Evolutionary conservation across 1,139 yeast genomes (phyloP), one percentile per base, ranked within the genome.

Genomic region (Debaryomyces robertsiae): DNA sequence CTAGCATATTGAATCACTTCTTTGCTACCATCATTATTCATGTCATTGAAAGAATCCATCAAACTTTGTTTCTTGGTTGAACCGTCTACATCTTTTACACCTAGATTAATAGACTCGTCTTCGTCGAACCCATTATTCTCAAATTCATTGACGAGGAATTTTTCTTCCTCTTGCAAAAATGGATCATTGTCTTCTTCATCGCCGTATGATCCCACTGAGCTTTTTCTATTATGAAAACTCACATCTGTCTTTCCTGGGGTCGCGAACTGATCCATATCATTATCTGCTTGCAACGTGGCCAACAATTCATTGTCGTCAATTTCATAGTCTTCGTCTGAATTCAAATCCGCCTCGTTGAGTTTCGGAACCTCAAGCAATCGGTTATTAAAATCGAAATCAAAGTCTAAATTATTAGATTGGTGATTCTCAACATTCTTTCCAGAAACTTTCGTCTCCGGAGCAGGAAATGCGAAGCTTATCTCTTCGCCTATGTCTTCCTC

Each of bases 401-500:
- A 58, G 40, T 60, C 58, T 35, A 33, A 33, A 17, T 33, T 33
- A 22, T 25, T 25, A 5, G 11, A 4, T 10, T n/a, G 14, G 6
- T 54, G 43, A 33, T 46, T 38, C 34, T 46, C 42, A 22, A 46
- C 38, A 24, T 45, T 43, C 19, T 54, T 37, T 32, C 54, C 43
- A 3, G 19, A 29, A 19, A 17, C 32, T 38, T 14, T 32, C 34
- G 27, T 19, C 46, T 34, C 13, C 41, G 42, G 23, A 41, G 48
- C 13, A 47, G 39, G 16, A 16, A 32, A 40, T 25, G 44, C 36
- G 40, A 39, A 35, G 6, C 53, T 57, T 28, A 82, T 69, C 47
- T 79, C 89, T 58, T 83, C 91, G 13, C 90, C 91, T 16, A 84
- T 69, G 63, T 84, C 91, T 58, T 84, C 91, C 43, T 79, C 75